Evolutionary conservation across 2,329 filamentous ascomycete species (phyloP).

Genomic region (Aspergillus felis): DNA sequence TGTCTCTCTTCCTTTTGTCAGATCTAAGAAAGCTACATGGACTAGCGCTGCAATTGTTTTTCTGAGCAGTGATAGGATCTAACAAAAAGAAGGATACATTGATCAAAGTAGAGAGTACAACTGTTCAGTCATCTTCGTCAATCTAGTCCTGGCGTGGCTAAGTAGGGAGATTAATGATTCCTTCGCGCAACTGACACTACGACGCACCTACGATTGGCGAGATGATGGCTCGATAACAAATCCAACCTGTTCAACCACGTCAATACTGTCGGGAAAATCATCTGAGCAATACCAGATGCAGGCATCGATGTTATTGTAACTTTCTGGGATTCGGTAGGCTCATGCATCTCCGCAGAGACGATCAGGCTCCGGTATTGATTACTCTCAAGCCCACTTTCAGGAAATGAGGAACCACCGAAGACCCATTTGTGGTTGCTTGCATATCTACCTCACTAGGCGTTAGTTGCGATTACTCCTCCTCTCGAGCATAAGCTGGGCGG

Average conservation of each 20-base stretch:
- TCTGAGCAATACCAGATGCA: neutral
- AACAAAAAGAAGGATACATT: neutral
- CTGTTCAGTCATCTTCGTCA: neutral
- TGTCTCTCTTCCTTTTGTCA: no score
- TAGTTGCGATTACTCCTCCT: neutral
- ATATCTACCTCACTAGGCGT: no score
- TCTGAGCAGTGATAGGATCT: neutral
- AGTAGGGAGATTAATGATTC: neutral
- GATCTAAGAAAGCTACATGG: no score
- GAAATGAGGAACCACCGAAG: no score
- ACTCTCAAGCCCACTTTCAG: neutral
- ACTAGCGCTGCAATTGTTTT: no score
- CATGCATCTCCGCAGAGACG: neutral
- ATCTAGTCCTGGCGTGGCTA: neutral
- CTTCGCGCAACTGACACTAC: neutral
- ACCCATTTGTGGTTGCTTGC: no score
- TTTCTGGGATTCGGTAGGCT: neutral
- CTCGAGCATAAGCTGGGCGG: neutral
- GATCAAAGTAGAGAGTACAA: neutral
- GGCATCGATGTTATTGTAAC: neutral
- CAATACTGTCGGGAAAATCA: neutral
- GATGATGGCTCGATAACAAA: no score
- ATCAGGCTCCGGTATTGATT: neutral
- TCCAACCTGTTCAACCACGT: neutral
- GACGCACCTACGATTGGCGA: neutral